Evolutionary conservation across 2,329 filamentous ascomycete genomes (phyloP).

Genomic region (Drechmeria coniospora): DNA sequence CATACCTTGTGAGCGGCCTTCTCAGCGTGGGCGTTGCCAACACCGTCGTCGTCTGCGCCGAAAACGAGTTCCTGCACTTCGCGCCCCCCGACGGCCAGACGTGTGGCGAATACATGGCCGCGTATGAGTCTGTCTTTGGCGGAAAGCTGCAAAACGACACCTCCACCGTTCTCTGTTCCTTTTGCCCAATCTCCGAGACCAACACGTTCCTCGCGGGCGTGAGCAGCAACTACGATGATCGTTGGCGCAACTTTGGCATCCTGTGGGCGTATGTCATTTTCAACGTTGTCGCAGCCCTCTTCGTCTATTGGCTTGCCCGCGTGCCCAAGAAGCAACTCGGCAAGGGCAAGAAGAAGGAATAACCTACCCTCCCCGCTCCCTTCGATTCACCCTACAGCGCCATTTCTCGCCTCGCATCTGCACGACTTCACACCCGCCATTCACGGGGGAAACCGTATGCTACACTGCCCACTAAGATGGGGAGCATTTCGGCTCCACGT

Average conservation of each 20-base stretch:
- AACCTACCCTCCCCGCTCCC: neutral
- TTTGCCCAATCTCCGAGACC: conserved; percentile 34
- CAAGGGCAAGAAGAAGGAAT: conserved; percentile 18
- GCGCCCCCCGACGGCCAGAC: conserved; percentile 40
- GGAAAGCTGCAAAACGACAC: conserved; percentile 36
- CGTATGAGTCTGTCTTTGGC: conserved; percentile 30
- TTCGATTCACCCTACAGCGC: neutral
- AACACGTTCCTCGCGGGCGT: conserved; percentile 34
- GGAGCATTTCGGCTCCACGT: no score
- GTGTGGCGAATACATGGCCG: conserved; percentile 42
- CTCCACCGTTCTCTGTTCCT: conserved; percentile 37
- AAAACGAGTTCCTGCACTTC: conserved; percentile 56
- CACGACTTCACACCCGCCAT: no score
- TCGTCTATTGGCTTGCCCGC: conserved; percentile 39
- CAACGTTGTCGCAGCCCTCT: conserved; percentile 39
- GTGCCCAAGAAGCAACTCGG: conserved; percentile 30
- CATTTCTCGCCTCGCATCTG: no score
- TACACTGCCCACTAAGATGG: no score
- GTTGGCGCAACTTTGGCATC: conserved; percentile 56
- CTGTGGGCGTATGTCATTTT: conserved; percentile 43
- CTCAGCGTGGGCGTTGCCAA: conserved; percentile 55
- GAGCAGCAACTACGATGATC: conserved; percentile 36
- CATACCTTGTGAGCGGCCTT: conserved; percentile 63
- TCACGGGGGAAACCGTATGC: no score
- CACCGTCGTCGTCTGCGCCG: conserved; percentile 47